Percentiles rank a stretch among this genome's conserved stretches.
Evolutionary conservation across 768 basidiomycete species (phyloP).

Genomic region (Rossbeevera mucosa): DNA sequence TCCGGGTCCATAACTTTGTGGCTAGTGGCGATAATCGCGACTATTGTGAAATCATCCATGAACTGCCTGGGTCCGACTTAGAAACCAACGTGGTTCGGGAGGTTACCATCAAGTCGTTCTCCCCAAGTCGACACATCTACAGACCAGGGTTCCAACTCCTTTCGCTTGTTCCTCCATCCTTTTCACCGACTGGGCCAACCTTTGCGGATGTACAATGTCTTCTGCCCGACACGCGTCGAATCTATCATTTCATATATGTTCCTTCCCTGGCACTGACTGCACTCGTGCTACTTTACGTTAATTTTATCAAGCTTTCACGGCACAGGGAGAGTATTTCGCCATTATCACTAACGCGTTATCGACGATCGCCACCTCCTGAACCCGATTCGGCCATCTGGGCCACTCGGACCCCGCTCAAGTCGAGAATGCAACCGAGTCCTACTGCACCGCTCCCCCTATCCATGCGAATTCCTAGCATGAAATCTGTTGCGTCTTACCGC

Average conservation of each 20-base stretch:
- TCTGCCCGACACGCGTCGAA: constrained; percentile 66
- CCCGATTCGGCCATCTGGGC: constrained; percentile 37
- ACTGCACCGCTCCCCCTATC: constrained; percentile 34
- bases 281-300: constrained; percentile 42
- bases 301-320: constrained; percentile 28
- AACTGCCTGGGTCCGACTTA: constrained; percentile 26
- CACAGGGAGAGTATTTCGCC: constrained; percentile 24
- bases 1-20: not conserved
- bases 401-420: constrained; percentile 42
- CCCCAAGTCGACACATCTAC: constrained; percentile 65
- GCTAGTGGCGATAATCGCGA: constrained; percentile 86
- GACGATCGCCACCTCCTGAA: constrained; percentile 20
- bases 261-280: constrained; percentile 56
- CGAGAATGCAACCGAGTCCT: constrained; percentile 37
- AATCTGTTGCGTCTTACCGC: constrained; percentile 35
- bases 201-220: constrained; percentile 67
- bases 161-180: constrained; percentile 47
- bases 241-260: constrained; percentile 61
- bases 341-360: constrained; percentile 32
- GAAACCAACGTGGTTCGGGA: constrained; percentile 48
- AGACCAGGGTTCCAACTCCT: constrained; percentile 84
- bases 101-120: constrained; percentile 86
- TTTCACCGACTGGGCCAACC: constrained; percentile 34
- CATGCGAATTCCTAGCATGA: constrained; percentile 39
- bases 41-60: constrained; percentile 75